Conservation (phyloP, 2,329 filamentous ascomycete species). For the Calonectria montana region DNA sequence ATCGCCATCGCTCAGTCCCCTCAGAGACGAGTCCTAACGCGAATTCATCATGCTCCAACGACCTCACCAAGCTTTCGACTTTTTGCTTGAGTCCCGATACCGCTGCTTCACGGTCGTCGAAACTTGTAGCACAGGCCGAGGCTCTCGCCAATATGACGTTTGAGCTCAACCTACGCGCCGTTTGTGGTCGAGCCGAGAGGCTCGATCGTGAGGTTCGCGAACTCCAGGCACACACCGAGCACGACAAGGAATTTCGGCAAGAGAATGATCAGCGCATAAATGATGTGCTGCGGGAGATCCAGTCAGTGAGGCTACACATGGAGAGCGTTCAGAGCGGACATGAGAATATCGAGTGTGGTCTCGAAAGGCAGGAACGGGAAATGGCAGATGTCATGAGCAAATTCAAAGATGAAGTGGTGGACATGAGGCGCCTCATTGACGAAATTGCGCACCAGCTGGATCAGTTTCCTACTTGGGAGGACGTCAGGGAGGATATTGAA, state of each 20-base stretch:
- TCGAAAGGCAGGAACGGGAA: slow-evolving; percentile 36
- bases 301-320: slow-evolving; percentile 45
- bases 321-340: slow-evolving; percentile 22
- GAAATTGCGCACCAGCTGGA: slow-evolving; percentile 38
- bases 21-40: not conserved
- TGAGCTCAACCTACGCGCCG: slow-evolving; percentile 49
- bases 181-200: slow-evolving; percentile 42
- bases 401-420: slow-evolving; percentile 38
- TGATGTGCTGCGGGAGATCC: slow-evolving; percentile 46
- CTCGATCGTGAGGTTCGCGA: slow-evolving; percentile 45
- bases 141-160: slow-evolving; percentile 51
- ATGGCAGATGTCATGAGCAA: slow-evolving; percentile 28
- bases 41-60: slow-evolving; percentile 18
- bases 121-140: slow-evolving; percentile 43
- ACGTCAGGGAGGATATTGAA: slow-evolving; percentile 27
- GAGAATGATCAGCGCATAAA: slow-evolving; percentile 45
- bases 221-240: slow-evolving; percentile 40
- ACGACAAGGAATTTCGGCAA: slow-evolving; percentile 44
- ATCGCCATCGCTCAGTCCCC: slow-evolving; percentile 32
- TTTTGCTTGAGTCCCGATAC: not conserved
- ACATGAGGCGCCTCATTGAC: slow-evolving; percentile 38
- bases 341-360: slow-evolving; percentile 20
- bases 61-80: not conserved
- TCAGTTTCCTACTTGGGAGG: slow-evolving; percentile 32
- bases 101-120: not conserved